These are phyloP conservation scores for Emericellopsis terricola DNA, from an alignment of 495 filamentous ascomycete species.

Conservation along the genomic window DNA sequence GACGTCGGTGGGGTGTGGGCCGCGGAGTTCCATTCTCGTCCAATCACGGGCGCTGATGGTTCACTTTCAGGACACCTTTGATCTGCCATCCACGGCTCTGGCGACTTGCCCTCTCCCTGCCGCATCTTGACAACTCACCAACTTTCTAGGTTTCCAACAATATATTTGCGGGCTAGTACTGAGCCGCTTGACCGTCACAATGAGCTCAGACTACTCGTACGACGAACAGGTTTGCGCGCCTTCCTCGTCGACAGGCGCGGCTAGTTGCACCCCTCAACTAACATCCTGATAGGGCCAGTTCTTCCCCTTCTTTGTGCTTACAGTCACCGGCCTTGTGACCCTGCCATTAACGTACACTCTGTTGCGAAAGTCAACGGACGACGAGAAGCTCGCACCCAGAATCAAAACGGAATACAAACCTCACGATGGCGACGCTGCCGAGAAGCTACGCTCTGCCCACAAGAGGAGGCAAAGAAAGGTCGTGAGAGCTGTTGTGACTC, in stretches of 20 bases:
- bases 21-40: neutral
- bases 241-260: too few species aligned
- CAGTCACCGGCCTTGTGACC: conserved; percentile 71
- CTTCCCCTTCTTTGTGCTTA: conserved; percentile 97
- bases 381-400: conserved; percentile 26
- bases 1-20: neutral
- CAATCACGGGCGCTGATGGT: neutral
- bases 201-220: conserved; percentile 96
- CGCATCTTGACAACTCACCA: neutral
- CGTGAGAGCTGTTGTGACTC: conserved; percentile 64
- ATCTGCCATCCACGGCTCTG: neutral
- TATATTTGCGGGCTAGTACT: too few species aligned
- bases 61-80: neutral
- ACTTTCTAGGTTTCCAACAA: neutral
- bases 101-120: neutral
- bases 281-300: conserved; percentile 58
- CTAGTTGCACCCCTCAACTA: too few species aligned
- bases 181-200: conserved; percentile 32
- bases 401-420: conserved; percentile 58
- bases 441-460: conserved; percentile 69
- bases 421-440: conserved; percentile 65
- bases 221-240: conserved; percentile 56
- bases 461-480: conserved; percentile 76
- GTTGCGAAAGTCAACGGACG: conserved; percentile 60
- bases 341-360: conserved; percentile 80